phyloP scores from a whole-genome alignment of 2,329 filamentous ascomycete genomes.

The Drechslerella stenobrocha region DNA sequence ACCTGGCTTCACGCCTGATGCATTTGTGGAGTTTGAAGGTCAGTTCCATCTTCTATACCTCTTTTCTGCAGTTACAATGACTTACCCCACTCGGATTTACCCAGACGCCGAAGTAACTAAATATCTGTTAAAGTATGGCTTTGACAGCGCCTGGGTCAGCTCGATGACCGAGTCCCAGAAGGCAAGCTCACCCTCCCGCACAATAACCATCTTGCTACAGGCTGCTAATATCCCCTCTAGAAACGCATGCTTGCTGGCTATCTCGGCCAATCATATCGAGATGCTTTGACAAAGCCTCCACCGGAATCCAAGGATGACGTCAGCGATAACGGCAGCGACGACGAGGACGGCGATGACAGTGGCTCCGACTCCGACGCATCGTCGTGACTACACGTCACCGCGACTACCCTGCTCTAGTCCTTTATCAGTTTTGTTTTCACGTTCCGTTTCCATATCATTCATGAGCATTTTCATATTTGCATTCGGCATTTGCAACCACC shows the following conservation, averaged over 20 bases:
- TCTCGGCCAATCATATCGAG: conserved; percentile 48
- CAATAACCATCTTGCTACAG: conserved; percentile 18
- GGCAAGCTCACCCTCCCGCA: conserved; percentile 15
- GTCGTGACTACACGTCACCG: conserved; percentile 27
- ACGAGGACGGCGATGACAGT: conserved; percentile 21
- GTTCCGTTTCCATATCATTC: conserved; percentile 30
- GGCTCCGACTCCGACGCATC: conserved; percentile 32
- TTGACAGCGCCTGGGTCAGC: conserved; percentile 39
- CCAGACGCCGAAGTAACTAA: conserved; percentile 41
- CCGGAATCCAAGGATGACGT: conserved; percentile 23
- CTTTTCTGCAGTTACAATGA: no score
- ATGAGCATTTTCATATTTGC: conserved; percentile 34
- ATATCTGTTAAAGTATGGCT: conserved; percentile 44
- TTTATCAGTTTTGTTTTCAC: conserved; percentile 36
- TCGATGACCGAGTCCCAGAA: conserved; percentile 47
- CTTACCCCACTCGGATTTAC: conserved; percentile 3
- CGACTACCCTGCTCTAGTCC: no score
- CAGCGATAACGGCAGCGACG: conserved; percentile 26
- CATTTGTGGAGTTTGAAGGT: conserved; percentile 43
- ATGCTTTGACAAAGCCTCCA: conserved; percentile 43
- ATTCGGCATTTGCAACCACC: conserved; percentile 16
- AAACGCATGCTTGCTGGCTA: conserved; percentile 48
- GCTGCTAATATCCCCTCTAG: conserved; percentile 25
- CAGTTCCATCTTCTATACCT: conserved; percentile 4
- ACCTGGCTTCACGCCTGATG: conserved; percentile 42